Evolutionary conservation across 139 green algal species (phyloP).

Genomic region (Chlamydomonas eustigma): DNA sequence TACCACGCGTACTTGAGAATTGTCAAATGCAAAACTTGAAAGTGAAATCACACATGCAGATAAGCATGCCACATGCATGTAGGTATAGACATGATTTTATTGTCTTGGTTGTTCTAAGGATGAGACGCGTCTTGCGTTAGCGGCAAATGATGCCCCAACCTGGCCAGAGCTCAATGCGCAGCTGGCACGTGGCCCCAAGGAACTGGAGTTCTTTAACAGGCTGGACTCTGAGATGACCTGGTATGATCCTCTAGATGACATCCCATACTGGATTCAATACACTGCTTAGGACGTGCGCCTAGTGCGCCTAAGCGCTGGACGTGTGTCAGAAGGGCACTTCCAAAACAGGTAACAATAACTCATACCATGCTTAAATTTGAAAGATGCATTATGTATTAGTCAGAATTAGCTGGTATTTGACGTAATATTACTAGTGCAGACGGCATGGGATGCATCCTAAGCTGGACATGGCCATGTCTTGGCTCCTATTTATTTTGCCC

Average conservation of each 20-base stretch:
- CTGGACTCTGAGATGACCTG: conserved; percentile 2
- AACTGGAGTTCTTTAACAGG: conserved; percentile 9
- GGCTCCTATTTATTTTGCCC: no score
- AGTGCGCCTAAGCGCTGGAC: background rate
- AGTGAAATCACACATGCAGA: no score
- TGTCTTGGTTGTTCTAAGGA: no score
- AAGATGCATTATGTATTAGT: no score
- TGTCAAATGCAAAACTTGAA: no score
- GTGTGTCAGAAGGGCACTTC: conserved; percentile 10
- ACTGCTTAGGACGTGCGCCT: background rate
- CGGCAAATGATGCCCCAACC: conserved; percentile 56
- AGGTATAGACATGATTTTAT: no score
- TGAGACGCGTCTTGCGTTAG: conserved; percentile 45
- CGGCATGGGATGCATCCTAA: no score
- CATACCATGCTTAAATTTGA: background rate
- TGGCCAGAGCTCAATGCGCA: conserved; percentile 56
- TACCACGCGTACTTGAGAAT: no score
- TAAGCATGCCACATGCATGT: no score
- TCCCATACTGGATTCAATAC: conserved; percentile 3
- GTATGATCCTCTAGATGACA: conserved; percentile 7
- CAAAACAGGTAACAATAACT: conserved; percentile 1
- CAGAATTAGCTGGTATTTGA: no score
- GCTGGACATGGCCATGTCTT: no score
- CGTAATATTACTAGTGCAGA: no score
- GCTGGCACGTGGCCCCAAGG: conserved; percentile 40